A percentile compares a stretch with the other conserved stretches of the same genome.
Evolutionary conservation across 192 early-diverging fungal species (phyloP).

Genomic region (Coemansia sp.): DNA sequence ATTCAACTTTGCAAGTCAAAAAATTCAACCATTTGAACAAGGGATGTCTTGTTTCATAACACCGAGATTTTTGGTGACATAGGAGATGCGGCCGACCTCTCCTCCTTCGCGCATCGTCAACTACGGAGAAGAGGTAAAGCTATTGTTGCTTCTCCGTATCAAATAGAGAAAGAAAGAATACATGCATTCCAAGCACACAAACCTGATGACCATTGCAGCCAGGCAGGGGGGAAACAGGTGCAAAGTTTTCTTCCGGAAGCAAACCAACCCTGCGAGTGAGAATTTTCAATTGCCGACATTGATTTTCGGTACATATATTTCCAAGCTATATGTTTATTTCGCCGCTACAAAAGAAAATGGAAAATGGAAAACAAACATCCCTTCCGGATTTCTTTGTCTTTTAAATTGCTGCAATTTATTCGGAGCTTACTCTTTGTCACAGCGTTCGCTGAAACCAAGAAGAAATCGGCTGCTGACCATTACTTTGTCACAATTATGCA

Average conservation of each 20-base stretch:
- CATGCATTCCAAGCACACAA: neutral
- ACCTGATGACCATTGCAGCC: neutral
- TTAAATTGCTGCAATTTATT: neutral
- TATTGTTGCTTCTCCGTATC: neutral
- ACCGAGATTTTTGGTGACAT: slow-evolving; percentile 7
- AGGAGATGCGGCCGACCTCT: too few relatives aligned
- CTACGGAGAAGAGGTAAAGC: too few relatives aligned
- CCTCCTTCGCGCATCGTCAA: too few relatives aligned
- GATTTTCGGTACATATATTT: slow-evolving; percentile 1
- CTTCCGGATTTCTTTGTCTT: neutral
- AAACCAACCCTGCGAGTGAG: neutral
- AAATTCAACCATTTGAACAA: neutral
- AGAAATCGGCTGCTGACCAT: too few relatives aligned
- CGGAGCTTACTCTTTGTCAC: neutral
- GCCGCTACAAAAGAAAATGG: neutral
- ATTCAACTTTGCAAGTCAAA: neutral
- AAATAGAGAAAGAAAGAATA: neutral
- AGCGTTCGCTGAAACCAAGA: neutral
- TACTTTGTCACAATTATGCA: slow-evolving; percentile 3
- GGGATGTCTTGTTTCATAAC: neutral
- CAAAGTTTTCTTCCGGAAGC: neutral
- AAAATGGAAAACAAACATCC: too few relatives aligned
- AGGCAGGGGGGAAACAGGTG: too few relatives aligned
- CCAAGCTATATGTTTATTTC: neutral
- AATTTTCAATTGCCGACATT: slow-evolving; percentile 1